These are phyloP conservation scores for Lipomyces starkeyi DNA, from an alignment of 805 yeast genomes.

Conservation along the genomic window DNA sequence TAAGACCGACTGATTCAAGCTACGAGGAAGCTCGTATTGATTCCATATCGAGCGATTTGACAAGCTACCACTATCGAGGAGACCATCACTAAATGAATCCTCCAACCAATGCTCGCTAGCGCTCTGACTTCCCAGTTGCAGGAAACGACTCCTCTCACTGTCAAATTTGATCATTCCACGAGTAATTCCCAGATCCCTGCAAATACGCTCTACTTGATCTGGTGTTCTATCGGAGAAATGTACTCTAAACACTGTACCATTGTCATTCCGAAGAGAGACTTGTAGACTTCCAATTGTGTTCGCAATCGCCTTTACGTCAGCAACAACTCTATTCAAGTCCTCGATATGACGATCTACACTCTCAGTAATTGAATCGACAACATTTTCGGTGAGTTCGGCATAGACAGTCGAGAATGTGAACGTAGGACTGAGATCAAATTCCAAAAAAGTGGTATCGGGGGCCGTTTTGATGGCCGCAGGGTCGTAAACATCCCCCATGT, in stretches of 20 bases:
- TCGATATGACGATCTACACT: constrained; percentile 44
- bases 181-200: constrained; percentile 25
- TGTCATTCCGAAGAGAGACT: constrained; percentile 52
- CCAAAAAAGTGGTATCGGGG: constrained; percentile 53
- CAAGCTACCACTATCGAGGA: not conserved
- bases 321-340: constrained; percentile 41
- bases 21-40: not conserved
- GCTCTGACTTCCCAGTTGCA: not conserved
- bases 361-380: constrained; percentile 49
- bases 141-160: not conserved
- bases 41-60: not conserved
- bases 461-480: not conserved
- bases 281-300: constrained; percentile 67
- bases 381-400: constrained; percentile 53
- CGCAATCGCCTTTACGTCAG: constrained; percentile 53
- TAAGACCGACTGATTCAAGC: not conserved
- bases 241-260: constrained; percentile 54
- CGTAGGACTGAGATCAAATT: constrained; percentile 57
- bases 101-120: not conserved
- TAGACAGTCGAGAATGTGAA: constrained; percentile 51
- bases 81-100: not conserved
- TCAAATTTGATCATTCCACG: constrained; percentile 22
- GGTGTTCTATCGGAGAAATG: constrained; percentile 76
- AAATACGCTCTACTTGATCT: constrained; percentile 55
- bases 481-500: not conserved